Percentiles rank a stretch among this genome's conserved stretches.
Conservation (phyloP, 345 rosid species). For the Microcos paniculata region DNA sequence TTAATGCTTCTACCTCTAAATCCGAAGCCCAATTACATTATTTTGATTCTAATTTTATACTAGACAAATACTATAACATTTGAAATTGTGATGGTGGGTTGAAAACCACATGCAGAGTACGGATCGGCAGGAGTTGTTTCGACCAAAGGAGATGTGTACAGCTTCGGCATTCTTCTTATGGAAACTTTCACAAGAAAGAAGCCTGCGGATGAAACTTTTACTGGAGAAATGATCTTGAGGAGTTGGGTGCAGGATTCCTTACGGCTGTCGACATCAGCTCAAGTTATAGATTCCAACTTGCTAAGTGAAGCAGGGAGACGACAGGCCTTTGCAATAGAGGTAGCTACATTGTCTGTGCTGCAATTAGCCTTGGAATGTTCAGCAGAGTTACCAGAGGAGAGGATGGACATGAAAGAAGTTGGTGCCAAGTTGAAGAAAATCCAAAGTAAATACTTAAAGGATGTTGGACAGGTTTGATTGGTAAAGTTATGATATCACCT, state of each 20-base stretch:
- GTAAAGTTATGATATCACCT: no score
- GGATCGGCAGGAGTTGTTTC: neutral
- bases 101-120: neutral
- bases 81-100: no score
- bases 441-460: neutral
- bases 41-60: no score
- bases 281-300: neutral
- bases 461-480: neutral
- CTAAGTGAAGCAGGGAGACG: neutral
- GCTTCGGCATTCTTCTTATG: slow-evolving; percentile 7
- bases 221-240: slow-evolving; percentile 3
- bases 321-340: neutral
- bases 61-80: no score
- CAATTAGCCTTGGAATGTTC: neutral
- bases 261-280: no score
- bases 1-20: neutral
- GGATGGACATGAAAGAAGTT: neutral
- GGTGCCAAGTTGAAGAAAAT: neutral
- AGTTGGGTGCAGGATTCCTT: neutral
- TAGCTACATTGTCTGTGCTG: neutral
- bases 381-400: neutral
- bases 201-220: neutral
- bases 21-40: no score
- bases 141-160: neutral
- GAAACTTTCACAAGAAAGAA: slow-evolving; percentile 1